Evolutionary conservation across 768 basidiomycete genomes (phyloP), one percentile per base, ranked within the genome.

Genomic region (Podaxis sp.): DNA sequence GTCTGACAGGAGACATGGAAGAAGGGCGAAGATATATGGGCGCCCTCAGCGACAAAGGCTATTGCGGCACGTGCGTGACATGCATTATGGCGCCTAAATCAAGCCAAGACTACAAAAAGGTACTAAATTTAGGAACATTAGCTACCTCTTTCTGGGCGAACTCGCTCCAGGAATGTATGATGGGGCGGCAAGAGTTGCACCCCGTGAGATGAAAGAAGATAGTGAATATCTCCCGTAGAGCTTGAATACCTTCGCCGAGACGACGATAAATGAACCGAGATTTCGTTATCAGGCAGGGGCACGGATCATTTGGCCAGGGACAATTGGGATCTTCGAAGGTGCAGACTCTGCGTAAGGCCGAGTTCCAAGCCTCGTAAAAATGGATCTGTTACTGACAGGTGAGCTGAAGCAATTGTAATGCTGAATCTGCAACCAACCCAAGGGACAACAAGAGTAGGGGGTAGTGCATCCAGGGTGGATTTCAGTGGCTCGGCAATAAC

Each of bases 371-470:
- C 5, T 58, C 57, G 10, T 58, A 28, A 24, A 26, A 58, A 22
- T 50, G 57, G 12, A 37, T 28, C 57, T 58, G 15, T 30, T 28
- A 15, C 6, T 37, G 15, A 24, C 8, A 13, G 22, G 20, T 56
- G 36, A 37, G n/a, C 38, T 20, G 20, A 13, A 13, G 7, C 11
- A 44, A n/a, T 30, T 17, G 7, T 24, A 46, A 33, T n/a, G 1
- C 12, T 37, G 12, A 12, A 15, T 10, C 38, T 6, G 4, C 0
- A 2, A 54, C 67, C 26, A 22, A 67, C 67, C 66, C 67, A 70
- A n/a, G 67, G 69, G 46, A 66, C 30, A 5, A 68, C 33, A 36
- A 65, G 67, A 15, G 44, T 46, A 28, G 46, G 40, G 0, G 68
- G 67, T 17, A 70, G 41, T 15, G 60, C 53, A 37, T 66, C 58